Conservation (phyloP, 345 rosid genomes). For the Moringa oleifera region DNA sequence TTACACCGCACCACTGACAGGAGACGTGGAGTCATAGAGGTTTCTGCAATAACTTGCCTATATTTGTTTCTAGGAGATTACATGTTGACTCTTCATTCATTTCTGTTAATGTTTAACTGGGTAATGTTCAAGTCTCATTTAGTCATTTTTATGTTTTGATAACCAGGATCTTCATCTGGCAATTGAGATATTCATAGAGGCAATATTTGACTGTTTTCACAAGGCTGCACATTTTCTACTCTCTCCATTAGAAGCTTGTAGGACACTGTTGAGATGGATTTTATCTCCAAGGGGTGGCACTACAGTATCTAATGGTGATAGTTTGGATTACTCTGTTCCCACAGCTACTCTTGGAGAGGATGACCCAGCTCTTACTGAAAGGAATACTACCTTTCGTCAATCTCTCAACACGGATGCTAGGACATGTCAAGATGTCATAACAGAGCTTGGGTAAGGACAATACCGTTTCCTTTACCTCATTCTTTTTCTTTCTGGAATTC, state of each 20-base stretch:
- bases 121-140: constrained; percentile 8
- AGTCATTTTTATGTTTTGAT: constrained; percentile 10
- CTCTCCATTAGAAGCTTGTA: constrained; percentile 62
- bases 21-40: constrained; percentile 99
- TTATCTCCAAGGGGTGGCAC: constrained; percentile 26
- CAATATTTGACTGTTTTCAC: constrained; percentile 74
- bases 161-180: constrained; percentile 91
- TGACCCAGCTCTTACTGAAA: constrained; percentile 55
- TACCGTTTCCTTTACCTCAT: constrained; percentile 4
- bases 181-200: constrained; percentile 79
- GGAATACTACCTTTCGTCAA: constrained; percentile 41
- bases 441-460: constrained; percentile 81
- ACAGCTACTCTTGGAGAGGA: constrained; percentile 59
- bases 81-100: constrained; percentile 5
- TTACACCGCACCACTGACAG: constrained; percentile 72
- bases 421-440: constrained; percentile 92
- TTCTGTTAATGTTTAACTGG: constrained; percentile 1
- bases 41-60: constrained; percentile 22
- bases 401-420: constrained; percentile 88
- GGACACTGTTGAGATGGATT: constrained; percentile 39
- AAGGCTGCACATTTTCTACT: constrained; percentile 64
- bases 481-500: constrained; percentile 4
- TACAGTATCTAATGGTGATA: constrained; percentile 18
- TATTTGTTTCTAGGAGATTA: background rate
- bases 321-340: constrained; percentile 33